Evolutionary conservation across 768 basidiomycete species (phyloP), one percentile per base, ranked within the genome.

Genomic region (Panus rudis): DNA sequence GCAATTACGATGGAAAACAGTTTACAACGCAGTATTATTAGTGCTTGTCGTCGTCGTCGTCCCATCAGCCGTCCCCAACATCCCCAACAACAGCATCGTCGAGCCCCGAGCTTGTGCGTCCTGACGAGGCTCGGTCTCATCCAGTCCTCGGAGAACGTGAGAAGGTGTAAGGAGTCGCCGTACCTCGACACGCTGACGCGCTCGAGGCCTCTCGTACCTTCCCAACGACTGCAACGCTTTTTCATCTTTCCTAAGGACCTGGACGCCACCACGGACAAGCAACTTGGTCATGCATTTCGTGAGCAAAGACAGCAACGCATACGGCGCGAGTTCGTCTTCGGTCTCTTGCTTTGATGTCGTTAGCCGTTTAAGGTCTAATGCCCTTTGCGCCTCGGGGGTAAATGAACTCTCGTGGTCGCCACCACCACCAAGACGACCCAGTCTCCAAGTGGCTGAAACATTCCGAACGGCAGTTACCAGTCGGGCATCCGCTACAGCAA

Each of bases 111-210:
- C 46, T n/a, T 52, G 22, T 7, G 56, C 57, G 25, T 54, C 54
- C 17, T 49, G 37, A 37, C 30, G 35, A 23, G 27, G 27, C 34
- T 49, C 52, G 28, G 38, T 42, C 20, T 30, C 32, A 14, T 49
- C 48, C 27, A 71, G 45, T 25, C 67, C 69, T n/a, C 66, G 65
- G 38, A 68, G 40, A 32, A 71, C 42, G 45, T 71, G 70, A 24
- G 62, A 53, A 3, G 68, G 70, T 1, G 68, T 66, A 34, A 71
- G 53, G 34, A 66, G 38, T 10, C 59, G 41, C 51, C 30, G 46
- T 51, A 57, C 32, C 23, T 14, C 31, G 8, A 25, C 38, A 17
- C 39, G 25, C 33, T 32, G 32, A 25, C 16, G 35, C 20, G 32
- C 17, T 20, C 43, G 31, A 19, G 4, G 47, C 23, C 37, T 44